These are phyloP conservation scores for Wickerhamiella sergipiensis DNA, from an alignment of 805 yeast species.

Conservation along the genomic window DNA sequence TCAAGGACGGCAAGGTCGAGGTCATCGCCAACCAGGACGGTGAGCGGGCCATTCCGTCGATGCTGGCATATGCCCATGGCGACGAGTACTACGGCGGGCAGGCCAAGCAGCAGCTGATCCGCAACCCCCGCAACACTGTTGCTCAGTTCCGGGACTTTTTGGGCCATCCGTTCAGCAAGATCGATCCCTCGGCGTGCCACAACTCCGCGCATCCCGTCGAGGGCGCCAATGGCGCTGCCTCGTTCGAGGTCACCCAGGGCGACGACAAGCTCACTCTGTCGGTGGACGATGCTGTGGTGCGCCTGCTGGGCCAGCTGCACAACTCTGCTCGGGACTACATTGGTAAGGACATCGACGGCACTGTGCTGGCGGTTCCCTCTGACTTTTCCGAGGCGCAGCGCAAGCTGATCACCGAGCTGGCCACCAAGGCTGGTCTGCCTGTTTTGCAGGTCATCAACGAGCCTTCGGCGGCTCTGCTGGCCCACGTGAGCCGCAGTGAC, in stretches of 20 bases:
- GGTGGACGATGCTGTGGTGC: constrained; percentile 64
- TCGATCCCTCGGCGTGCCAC: constrained; percentile 51
- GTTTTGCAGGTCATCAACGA: constrained; percentile 83
- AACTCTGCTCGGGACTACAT: constrained; percentile 85
- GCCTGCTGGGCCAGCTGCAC: constrained; percentile 73
- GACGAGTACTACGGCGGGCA: constrained; percentile 98
- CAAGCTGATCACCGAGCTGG: constrained; percentile 43
- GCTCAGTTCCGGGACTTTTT: constrained; percentile 87
- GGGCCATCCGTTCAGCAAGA: constrained; percentile 58
- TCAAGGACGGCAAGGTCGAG: constrained; percentile 80
- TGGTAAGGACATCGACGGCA: constrained; percentile 68
- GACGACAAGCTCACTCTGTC: constrained; percentile 37
- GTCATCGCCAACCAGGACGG: constrained; percentile 99
- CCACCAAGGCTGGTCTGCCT: constrained; percentile 59
- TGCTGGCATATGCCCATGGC: constrained; percentile 77
- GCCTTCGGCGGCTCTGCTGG: constrained; percentile 81
- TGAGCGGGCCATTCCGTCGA: constrained; percentile 91
- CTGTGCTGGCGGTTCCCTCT: constrained; percentile 83
- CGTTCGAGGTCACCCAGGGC: constrained; percentile 42
- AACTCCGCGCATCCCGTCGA: constrained; percentile 56
- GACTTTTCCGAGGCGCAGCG: constrained; percentile 68
- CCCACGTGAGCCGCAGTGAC: constrained; percentile 48
- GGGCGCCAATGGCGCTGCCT: constrained; percentile 45
- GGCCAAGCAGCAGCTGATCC: constrained; percentile 80
- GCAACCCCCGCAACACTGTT: constrained; percentile 80